Base-by-base conservation (phyloP, 2,329 filamentous ascomycete species). In the Colletotrichum caudatum region DNA sequence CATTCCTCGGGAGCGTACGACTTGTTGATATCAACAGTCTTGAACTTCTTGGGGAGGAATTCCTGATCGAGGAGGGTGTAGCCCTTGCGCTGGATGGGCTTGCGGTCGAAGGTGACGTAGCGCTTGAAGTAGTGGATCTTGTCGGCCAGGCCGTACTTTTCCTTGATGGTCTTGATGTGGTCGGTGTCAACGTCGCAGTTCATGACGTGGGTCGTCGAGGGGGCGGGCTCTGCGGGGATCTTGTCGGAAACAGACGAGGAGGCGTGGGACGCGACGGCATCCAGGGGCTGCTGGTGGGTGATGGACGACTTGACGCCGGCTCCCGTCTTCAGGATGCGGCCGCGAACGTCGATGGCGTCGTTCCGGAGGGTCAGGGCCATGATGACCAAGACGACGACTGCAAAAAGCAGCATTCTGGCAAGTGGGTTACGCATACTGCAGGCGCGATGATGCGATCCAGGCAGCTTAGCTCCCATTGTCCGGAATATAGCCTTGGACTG, bases 51-150 rank as follows among this genome's bases (percentile, higher is more conserved):
- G 12, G 83, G 82, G 23, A 89, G 79, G 61, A 90, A 82, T 33
- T 81, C 80, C 64, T 87, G 83, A 16, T 82, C 73, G 9, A 89
- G 74, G 72, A 83, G 83, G n/a, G 87, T 89, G 73, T 89, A 82
- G 20, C 83, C 82, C 75, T 85, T 85, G 50, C 88, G 83, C 57
- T 82, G 74, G 35, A 89, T 83, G 66, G 85, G 83, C 64, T 86
- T 78, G 50, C 86, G 84, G 50, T 82, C 82, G 72, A 87, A 85
- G 74, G 84, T 84, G 33, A 89, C 80, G 75, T 89, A 88, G 66
- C 88, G 84, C 78, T 87, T 87, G 69, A 84, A 82, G 79, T 89
- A 89, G 74, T 89, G 84, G 74, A 89, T 86, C 50, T 81, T 82
- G 51, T 86, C 82, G 33, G 83, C 80, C 16, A 90, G 81, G 12